Conservation (phyloP, 331 rosid species). For the Stylosanthes scabra region DNA sequence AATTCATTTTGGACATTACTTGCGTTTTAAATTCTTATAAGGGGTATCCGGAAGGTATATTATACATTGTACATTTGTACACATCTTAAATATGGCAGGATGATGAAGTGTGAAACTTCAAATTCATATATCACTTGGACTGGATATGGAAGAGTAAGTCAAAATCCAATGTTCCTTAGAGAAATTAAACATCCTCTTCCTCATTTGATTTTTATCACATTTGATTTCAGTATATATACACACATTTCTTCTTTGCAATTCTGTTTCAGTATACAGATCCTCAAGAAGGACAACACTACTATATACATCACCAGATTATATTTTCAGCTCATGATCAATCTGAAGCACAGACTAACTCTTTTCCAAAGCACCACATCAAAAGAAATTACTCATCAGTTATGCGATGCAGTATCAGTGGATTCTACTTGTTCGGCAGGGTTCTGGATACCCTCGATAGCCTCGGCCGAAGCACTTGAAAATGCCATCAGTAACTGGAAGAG, state of each 20-base stretch:
- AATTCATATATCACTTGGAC: not conserved
- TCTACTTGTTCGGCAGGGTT: conserved; percentile 45
- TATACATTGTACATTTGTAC: no score
- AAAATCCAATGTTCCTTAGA: not conserved
- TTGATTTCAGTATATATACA: not conserved
- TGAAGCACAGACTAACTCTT: not conserved
- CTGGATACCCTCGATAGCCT: conserved; percentile 59
- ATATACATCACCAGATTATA: conserved; percentile 24
- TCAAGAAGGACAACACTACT: conserved; percentile 25
- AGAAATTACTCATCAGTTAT: conserved; percentile 11
- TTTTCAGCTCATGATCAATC: conserved; percentile 29
- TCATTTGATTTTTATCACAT: conserved; percentile 21
- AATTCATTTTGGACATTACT: no score
- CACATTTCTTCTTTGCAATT: not conserved
- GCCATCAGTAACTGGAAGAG: conserved; percentile 66
- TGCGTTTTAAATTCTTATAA: no score
- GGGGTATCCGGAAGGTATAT: no score
- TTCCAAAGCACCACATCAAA: conserved; percentile 28
- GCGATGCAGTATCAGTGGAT: conserved; percentile 36
- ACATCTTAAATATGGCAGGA: no score
- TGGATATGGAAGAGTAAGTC: not conserved
- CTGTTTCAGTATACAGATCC: conserved; percentile 30
- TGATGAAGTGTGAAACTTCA: no score
- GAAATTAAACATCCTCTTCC: not conserved
- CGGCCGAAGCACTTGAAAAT: conserved; percentile 63